Conservation (phyloP, 495 filamentous ascomycete genomes). For the Cenococcum geophilum region DNA sequence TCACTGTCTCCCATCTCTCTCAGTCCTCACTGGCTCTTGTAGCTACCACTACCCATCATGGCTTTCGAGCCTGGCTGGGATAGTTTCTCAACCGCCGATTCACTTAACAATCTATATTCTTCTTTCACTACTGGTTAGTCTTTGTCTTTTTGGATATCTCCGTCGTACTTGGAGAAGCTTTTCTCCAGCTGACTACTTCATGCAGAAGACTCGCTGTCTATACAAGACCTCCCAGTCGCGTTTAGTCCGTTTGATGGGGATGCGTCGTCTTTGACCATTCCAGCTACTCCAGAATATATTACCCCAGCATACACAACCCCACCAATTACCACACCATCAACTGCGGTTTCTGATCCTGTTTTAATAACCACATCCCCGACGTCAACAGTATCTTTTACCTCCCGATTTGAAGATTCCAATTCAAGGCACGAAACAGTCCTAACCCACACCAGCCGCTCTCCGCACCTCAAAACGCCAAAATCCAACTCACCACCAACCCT, state of each 20-base stretch:
- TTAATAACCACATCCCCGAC: neutral
- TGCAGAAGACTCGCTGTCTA: neutral
- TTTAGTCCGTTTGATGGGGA: no score
- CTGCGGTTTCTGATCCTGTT: neutral
- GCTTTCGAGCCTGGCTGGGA: neutral
- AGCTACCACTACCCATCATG: neutral
- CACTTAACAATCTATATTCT: neutral
- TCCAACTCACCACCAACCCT: neutral
- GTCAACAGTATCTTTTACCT: neutral
- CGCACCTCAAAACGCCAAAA: neutral
- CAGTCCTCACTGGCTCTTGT: neutral
- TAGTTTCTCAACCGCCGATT: neutral
- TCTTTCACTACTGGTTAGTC: neutral
- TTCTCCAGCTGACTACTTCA: neutral
- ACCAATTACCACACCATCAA: neutral
- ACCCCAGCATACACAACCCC: neutral
- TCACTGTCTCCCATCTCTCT: no score
- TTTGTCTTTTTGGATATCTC: no score
- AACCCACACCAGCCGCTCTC: neutral
- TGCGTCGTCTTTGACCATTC: neutral
- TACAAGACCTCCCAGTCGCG: no score
- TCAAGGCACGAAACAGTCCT: neutral
- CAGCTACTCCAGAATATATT: neutral
- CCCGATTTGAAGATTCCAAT: neutral
- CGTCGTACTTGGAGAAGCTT: neutral